Base-by-base conservation (phyloP, 345 rosid genomes). In the Dovyalis caffra region DNA sequence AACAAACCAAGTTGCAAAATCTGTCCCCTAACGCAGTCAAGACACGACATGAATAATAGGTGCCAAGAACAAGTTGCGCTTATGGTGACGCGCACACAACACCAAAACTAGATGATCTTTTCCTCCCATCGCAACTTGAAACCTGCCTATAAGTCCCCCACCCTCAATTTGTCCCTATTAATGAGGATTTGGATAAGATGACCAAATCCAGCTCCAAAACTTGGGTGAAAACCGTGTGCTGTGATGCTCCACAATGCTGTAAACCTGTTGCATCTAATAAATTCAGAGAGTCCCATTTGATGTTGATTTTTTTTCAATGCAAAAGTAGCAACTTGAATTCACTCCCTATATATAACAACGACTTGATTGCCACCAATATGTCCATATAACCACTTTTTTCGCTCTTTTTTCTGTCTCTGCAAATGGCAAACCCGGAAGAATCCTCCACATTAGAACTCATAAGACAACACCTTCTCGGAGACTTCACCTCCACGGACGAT, bases 401-500 rank as follows among this genome's bases (percentile, higher is more conserved):
- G 23, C 2, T 6, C 5, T 15, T 12, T 8, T 53, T 34, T 33
- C 31, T 70, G 28, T 69, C 60, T 33, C 26, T 25, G 18, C 0
- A 31, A 38, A 88, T 88, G 90, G 73, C 74, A 3, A 77, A 82
- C 29, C 25, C 72, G 2, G 84, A 85, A 23, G 91, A 87, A 51
- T 76, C 80, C 61, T 76, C 82, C 47, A 74, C 70, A 28, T 57
- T 84, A 29, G 91, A 90, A 14, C 79, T 85, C 69, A 82, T 87
- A 20, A 82, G 80, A 20, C 85, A 88, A 29, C 84, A 87, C 70
- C 87, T 91, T 23, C 87, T 90, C 3, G 94, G 79, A 34, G 97
- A 91, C 65, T 83, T 89, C 71, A 53, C 74, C 57, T 80, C 88
- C 56, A 65, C 85, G 10, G 90, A 86, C 47, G 84, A 71, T 62